phyloP scores from a whole-genome alignment of 164 flowering plant species.

The Vitis vinifera region ASM3070453v1 NC_081805.1:11767501-11768000 shows the following conservation, averaged over 20 bases:
- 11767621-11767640: too few relatives aligned
- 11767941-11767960: too few relatives aligned
- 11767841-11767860: background rate
- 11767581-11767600: conserved; percentile 4
- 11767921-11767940: too few relatives aligned
- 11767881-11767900: background rate
- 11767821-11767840: background rate
- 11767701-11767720: too few relatives aligned
- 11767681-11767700: too few relatives aligned
- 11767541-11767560: conserved; percentile 1
- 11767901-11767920: too few relatives aligned
- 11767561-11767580: background rate
- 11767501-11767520: background rate
- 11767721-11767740: too few relatives aligned
- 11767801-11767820: background rate
- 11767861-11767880: conserved; percentile 1
- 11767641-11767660: too few relatives aligned
- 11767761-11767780: background rate
- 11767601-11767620: background rate
- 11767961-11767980: background rate
- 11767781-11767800: conserved; percentile 4
- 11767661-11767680: too few relatives aligned
- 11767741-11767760: background rate
- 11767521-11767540: background rate
- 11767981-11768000: background rate